phyloP scores from a whole-genome alignment of 2,329 filamentous ascomycete species.

The Lomentospora prolificans region DNA sequence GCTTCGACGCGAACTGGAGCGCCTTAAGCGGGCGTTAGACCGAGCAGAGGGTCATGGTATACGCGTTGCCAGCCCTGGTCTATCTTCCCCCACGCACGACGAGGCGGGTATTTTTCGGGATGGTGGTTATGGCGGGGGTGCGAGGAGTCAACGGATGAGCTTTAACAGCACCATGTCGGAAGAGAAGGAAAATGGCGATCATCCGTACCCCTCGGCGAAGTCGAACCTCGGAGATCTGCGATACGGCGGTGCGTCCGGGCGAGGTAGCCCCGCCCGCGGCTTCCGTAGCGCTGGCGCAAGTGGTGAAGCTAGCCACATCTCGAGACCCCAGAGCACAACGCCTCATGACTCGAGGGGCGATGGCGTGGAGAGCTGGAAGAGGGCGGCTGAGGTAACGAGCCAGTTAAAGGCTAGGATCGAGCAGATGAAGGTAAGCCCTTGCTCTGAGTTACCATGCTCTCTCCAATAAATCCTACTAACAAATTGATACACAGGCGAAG shows the following conservation, averaged over 20 bases:
- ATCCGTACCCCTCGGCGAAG: constrained; percentile 37
- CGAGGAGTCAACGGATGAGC: constrained; percentile 44
- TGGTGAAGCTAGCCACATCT: not conserved
- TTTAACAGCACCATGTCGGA: constrained; percentile 59
- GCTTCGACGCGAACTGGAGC: constrained; percentile 78
- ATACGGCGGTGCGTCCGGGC: constrained; percentile 43
- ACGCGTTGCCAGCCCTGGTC: constrained; percentile 28
- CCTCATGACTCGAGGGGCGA: not conserved
- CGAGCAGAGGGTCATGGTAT: constrained; percentile 43
- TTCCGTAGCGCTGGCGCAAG: constrained; percentile 27
- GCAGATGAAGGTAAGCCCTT: constrained; percentile 73
- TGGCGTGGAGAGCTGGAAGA: constrained; percentile 86
- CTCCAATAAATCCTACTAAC: not conserved
- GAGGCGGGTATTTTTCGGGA: constrained; percentile 53
- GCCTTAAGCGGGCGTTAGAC: constrained; percentile 78
- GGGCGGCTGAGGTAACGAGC: constrained; percentile 94
- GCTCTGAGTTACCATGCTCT: not conserved
- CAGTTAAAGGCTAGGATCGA: constrained; percentile 96
- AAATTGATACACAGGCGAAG: not conserved
- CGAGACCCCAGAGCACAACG: constrained; percentile 19
- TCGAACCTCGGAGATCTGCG: constrained; percentile 42
- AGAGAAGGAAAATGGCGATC: constrained; percentile 65
- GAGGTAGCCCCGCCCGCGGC: constrained; percentile 49
- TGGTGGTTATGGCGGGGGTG: constrained; percentile 22
- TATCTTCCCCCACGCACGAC: constrained; percentile 45